Conservation (phyloP, 2,329 filamentous ascomycete genomes). For the Trichoderma brevicompactum region DNA sequence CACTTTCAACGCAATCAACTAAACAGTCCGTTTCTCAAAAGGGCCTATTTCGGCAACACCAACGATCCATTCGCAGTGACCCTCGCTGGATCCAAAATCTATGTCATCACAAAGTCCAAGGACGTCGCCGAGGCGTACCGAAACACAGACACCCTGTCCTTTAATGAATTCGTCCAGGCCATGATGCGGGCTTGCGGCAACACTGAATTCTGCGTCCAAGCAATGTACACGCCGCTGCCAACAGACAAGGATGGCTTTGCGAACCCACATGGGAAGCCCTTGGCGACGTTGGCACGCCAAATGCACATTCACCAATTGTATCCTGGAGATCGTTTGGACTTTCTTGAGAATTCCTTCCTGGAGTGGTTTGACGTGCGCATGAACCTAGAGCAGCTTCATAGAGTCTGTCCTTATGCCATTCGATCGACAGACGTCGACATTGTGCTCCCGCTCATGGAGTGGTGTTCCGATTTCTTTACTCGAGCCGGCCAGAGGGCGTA, state of each 20-base stretch:
- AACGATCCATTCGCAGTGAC: slow-evolving; percentile 37
- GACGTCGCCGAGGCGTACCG: slow-evolving; percentile 35
- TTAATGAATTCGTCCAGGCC: slow-evolving; percentile 35
- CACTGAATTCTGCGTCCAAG: slow-evolving; percentile 31
- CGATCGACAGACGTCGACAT: not conserved
- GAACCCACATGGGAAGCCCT: slow-evolving; percentile 33
- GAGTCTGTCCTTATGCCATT: not conserved
- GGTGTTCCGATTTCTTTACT: slow-evolving; percentile 36
- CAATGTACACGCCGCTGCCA: slow-evolving; percentile 31
- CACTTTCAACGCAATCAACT: not conserved
- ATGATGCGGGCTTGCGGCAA: slow-evolving; percentile 34
- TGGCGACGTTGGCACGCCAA: slow-evolving; percentile 29
- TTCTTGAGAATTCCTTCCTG: slow-evolving; percentile 31
- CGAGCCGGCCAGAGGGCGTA: slow-evolving; percentile 33
- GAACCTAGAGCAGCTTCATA: not conserved
- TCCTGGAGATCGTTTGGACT: slow-evolving; percentile 33
- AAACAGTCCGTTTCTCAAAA: not conserved
- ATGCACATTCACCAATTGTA: slow-evolving; percentile 36
- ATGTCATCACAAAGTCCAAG: slow-evolving; percentile 35
- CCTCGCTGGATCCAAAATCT: slow-evolving; percentile 33
- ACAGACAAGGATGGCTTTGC: slow-evolving; percentile 35
- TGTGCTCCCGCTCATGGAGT: slow-evolving; percentile 27
- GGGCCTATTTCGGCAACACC: slow-evolving; percentile 22
- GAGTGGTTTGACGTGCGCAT: slow-evolving; percentile 32
- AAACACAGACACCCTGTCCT: slow-evolving; percentile 34